Percentiles rank a stretch among this genome's conserved stretches.
These are phyloP conservation scores for Penicillium sp. DNA, from an alignment of 2,329 filamentous ascomycete genomes.

Conservation along the genomic window DNA sequence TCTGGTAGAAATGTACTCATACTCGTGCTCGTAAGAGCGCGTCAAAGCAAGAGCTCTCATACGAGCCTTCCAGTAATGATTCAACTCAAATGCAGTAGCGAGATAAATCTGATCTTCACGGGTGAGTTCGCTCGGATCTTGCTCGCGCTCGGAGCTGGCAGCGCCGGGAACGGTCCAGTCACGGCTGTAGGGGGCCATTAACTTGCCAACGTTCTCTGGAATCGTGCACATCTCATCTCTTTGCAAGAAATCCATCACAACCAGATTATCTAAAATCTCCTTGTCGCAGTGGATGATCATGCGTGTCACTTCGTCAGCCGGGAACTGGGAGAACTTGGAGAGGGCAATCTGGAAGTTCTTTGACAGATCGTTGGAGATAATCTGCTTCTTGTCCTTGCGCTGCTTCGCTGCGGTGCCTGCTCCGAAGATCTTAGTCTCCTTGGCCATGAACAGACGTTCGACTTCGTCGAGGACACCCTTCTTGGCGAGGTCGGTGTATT, in stretches of 20 bases:
- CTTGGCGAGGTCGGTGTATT: conserved; percentile 87
- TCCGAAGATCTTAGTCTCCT: conserved; percentile 83
- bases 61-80: conserved; percentile 98
- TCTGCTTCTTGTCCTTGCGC: conserved; percentile 95
- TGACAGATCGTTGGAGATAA: conserved; percentile 87
- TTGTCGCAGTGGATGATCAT: conserved; percentile 96
- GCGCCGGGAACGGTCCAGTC: conserved; percentile 94
- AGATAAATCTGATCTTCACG: conserved; percentile 95
- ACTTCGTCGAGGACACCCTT: conserved; percentile 97
- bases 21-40: conserved; percentile 80
- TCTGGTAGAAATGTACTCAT: conserved; percentile 86
- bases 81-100: conserved; percentile 87
- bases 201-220: conserved; percentile 84
- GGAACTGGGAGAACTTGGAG: conserved; percentile 84
- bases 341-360: conserved; percentile 92
- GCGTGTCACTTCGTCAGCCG: conserved; percentile 81
- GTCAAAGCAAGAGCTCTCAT: conserved; percentile 90
- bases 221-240: conserved; percentile 91
- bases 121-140: conserved; percentile 84
- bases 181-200: conserved; percentile 92
- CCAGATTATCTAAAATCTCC: conserved; percentile 82
- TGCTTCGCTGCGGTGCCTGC: conserved; percentile 67
- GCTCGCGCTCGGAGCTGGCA: conserved; percentile 73
- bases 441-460: conserved; percentile 95
- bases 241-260: conserved; percentile 95